Evolutionary conservation across 352 stramenopile genomes (phyloP), one percentile per base, ranked within the genome.

Genomic region (Globisporangium mamillatum): DNA sequence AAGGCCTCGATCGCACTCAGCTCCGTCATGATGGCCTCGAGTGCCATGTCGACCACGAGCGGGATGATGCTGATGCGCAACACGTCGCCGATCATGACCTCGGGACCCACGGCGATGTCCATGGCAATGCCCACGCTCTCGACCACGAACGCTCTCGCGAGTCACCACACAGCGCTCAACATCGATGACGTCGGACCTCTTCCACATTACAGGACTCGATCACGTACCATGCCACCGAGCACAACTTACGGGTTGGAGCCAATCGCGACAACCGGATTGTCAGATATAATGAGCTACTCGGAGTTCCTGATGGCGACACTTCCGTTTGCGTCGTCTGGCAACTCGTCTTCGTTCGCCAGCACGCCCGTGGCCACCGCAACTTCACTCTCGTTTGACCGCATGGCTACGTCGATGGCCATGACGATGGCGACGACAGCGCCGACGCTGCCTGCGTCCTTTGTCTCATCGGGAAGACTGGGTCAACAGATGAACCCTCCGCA

Each of bases 291-390:
- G 25, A 56, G n/a, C 55, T 69, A 64, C 27, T 58, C 55, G 5
- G 55, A 69, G 38, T 44, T 69, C n/a, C 22, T 69, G 36, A 69
- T 69, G 55, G 41, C 64, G 41, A 64, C 64, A 14, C 46, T 69
- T 12, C 56, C 64, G 27, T 52, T 62, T 4, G 44, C 27, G 6
- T 34, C 64, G 18, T 38, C 12, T 3, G 55, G 34, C 7, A 25
- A 44, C 36, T 29, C 27, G 27, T n/a, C 53, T 10, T 44, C 53
- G 38, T 68, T 63, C 63, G 16, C 38, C 3, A 57, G 25, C 9
- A 60, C 27, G 1, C 25, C 64, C 12, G 50, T n/a, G 10, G 18
- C 55, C 9, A 16, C 22, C 50, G 16, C 20, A 4, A 29, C 38
- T 44, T 69, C 55, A 0, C 22, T 5, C 16, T 32, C 38, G 8